Conservation (phyloP, 345 rosid genomes). For the Eucalyptus curtisii region DNA sequence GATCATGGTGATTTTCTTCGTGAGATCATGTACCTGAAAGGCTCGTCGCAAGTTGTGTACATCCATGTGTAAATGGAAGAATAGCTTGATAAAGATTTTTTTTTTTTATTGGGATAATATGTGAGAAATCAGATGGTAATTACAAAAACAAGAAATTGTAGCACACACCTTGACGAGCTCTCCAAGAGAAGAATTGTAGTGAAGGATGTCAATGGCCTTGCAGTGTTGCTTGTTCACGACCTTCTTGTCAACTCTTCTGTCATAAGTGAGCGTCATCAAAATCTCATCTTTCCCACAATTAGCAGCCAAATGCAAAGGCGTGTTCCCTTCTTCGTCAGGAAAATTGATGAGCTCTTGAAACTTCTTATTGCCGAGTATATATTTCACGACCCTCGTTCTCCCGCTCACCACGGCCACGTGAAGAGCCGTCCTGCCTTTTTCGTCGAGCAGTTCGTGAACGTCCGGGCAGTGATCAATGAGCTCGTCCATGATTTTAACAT, state of each 20-base stretch:
- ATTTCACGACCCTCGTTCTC: not conserved
- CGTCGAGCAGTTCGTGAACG: not conserved
- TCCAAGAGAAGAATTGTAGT: not conserved
- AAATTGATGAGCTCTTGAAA: slow-evolving; percentile 7
- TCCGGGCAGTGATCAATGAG: not conserved
- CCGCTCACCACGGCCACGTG: slow-evolving; percentile 19
- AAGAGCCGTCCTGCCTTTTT: slow-evolving; percentile 9
- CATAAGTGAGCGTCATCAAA: not conserved
- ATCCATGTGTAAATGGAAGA: not conserved
- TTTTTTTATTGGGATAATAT: not conserved
- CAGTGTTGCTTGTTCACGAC: slow-evolving; percentile 8
- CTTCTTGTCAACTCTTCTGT: slow-evolving; percentile 10
- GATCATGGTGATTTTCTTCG: not conserved
- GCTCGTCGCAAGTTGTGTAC: not conserved
- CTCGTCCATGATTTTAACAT: not conserved
- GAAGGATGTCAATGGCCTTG: slow-evolving; percentile 15
- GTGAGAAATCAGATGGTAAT: not conserved
- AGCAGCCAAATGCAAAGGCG: slow-evolving; percentile 28
- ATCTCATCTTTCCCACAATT: not conserved
- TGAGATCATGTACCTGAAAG: not conserved
- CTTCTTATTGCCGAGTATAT: not conserved
- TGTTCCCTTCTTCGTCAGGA: slow-evolving; percentile 22
- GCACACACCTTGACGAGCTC: not conserved
- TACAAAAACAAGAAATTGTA: not conserved
- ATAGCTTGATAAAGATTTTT: not conserved